A percentile compares a stretch with the other conserved stretches of the same genome.
Evolutionary conservation across 352 stramenopile species (phyloP).

Genomic region (Phytophthora nicotianae): DNA sequence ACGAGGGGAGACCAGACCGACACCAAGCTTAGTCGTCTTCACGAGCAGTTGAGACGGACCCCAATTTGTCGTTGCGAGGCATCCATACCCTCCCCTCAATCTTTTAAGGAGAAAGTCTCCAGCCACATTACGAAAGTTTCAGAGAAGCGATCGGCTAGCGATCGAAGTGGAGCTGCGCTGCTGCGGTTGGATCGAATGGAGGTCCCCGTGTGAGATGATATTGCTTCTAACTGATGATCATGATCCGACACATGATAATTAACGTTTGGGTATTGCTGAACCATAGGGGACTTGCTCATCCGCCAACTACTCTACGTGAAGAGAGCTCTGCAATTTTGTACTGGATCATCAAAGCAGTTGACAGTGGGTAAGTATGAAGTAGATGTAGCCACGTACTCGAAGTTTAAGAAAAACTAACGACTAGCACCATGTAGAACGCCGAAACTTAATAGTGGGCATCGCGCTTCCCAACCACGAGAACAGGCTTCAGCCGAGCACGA

Average conservation of each 20-base stretch:
- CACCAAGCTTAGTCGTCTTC: conserved; percentile 7
- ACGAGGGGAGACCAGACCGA: conserved; percentile 7
- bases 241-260: not conserved
- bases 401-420: not conserved
- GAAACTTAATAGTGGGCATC: not conserved
- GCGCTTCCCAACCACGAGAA: not conserved
- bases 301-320: conserved; percentile 12
- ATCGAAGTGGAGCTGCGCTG: not conserved
- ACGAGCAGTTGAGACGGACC: conserved; percentile 10
- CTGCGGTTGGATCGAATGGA: conserved; percentile 23
- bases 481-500: not conserved
- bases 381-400: not conserved
- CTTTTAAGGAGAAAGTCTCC: not conserved
- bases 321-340: conserved; percentile 17
- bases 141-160: not conserved
- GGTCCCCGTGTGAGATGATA: conserved; percentile 21
- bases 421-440: not conserved
- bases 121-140: not conserved
- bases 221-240: conserved; percentile 2
- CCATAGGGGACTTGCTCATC: conserved; percentile 7
- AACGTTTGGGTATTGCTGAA: conserved; percentile 1
- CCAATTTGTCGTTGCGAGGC: conserved; percentile 8
- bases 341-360: conserved; percentile 18
- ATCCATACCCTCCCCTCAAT: not conserved
- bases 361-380: conserved; percentile 10